Percentiles rank a stretch among this genome's conserved stretches.
Conservation (phyloP, 208 protist species). For the Trypanosoma melophagium region DNA sequence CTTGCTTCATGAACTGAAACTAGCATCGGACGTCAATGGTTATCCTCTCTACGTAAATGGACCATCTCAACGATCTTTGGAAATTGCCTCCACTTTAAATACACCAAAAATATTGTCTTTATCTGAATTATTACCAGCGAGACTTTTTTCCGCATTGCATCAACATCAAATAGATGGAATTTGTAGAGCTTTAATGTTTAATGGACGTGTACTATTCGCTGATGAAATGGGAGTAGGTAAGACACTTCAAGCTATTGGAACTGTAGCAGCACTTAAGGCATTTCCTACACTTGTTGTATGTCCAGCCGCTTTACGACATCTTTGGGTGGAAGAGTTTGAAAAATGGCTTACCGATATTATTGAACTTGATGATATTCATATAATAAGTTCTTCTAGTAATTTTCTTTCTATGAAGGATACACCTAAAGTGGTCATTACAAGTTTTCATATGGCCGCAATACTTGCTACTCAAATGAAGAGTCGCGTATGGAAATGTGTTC, state of each 20-base stretch:
- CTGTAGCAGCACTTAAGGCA: slow-evolving; percentile 47
- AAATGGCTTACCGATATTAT: slow-evolving; percentile 69
- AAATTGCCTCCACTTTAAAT: slow-evolving; percentile 9
- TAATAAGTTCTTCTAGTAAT: slow-evolving; percentile 69
- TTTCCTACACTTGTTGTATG: slow-evolving; percentile 80
- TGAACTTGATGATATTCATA: slow-evolving; percentile 63
- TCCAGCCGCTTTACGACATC: slow-evolving; percentile 67
- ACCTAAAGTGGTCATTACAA: slow-evolving; percentile 75
- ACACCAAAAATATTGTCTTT: background rate
- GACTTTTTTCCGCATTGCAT: slow-evolving; percentile 35
- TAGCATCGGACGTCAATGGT: slow-evolving; percentile 9
- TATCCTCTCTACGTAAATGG: slow-evolving; percentile 23
- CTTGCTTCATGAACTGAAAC: slow-evolving; percentile 22
- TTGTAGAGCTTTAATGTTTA: slow-evolving; percentile 41
- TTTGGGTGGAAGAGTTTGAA: slow-evolving; percentile 83
- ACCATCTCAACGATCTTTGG: slow-evolving; percentile 13
- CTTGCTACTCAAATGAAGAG: slow-evolving; percentile 40
- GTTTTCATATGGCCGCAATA: slow-evolving; percentile 79
- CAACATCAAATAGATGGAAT: slow-evolving; percentile 73
- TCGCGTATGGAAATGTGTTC: slow-evolving; percentile 49
- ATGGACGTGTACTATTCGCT: slow-evolving; percentile 57
- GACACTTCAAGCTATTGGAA: slow-evolving; percentile 70
- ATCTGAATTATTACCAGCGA: slow-evolving; percentile 20
- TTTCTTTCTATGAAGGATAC: slow-evolving; percentile 29
- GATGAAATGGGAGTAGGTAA: slow-evolving; percentile 90